phyloP scores from a whole-genome alignment of 2,329 filamentous ascomycete genomes.

The Sporothrix curviconia region DNA sequence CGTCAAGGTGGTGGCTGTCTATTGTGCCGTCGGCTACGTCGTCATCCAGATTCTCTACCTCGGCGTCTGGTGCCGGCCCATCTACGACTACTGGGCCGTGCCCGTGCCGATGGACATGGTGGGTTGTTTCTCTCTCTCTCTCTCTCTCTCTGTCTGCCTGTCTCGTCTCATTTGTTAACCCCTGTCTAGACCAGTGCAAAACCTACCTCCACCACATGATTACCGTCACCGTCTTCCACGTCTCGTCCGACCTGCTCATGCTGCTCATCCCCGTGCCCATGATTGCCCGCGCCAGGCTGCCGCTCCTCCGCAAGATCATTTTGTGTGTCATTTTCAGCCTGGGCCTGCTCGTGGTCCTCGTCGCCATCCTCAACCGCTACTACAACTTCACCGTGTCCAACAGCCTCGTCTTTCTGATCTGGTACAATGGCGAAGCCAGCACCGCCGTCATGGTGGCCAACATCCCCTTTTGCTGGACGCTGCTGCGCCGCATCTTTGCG shows the following conservation, averaged over 20 bases:
- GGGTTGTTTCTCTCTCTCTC: too few species aligned
- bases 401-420: slow-evolving; percentile 49
- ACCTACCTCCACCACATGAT: slow-evolving; percentile 43
- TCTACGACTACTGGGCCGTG: slow-evolving; percentile 45
- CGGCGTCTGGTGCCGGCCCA: slow-evolving; percentile 47
- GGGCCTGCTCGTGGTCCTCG: slow-evolving; percentile 48
- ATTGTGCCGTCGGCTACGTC: slow-evolving; percentile 19
- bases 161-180: too few species aligned
- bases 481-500: slow-evolving; percentile 40
- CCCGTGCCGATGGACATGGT: slow-evolving; percentile 32
- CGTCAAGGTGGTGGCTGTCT: slow-evolving; percentile 35
- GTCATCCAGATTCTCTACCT: slow-evolving; percentile 20
- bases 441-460: slow-evolving; percentile 56
- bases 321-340: slow-evolving; percentile 50
- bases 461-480: slow-evolving; percentile 52
- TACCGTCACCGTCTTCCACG: slow-evolving; percentile 40
- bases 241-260: slow-evolving; percentile 39
- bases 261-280: slow-evolving; percentile 41
- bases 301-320: slow-evolving; percentile 38
- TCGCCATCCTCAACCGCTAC: slow-evolving; percentile 54
- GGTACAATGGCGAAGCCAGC: slow-evolving; percentile 54
- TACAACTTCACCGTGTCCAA: slow-evolving; percentile 54
- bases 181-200: slow-evolving; percentile 33
- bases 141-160: too few species aligned
- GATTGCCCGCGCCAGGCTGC: slow-evolving; percentile 34